These are phyloP conservation scores for Strobilomyces confusus DNA, from an alignment of 768 basidiomycete genomes.

Conservation along the genomic window DNA sequence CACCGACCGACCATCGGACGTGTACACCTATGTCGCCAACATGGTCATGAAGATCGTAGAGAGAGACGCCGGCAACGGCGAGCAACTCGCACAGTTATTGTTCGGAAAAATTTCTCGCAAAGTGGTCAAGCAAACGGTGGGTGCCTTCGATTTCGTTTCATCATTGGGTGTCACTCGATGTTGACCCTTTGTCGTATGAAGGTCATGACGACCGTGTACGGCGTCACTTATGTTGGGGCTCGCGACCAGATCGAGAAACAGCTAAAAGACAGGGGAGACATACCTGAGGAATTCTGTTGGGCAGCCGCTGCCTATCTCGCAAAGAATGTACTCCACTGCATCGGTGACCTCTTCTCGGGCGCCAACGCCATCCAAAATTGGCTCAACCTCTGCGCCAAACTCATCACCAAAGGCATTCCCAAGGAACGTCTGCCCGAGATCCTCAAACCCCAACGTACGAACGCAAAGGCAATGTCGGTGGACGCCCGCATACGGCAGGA, in stretches of 20 bases:
- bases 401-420: constrained; percentile 86
- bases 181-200: constrained; percentile 21
- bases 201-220: constrained; percentile 99
- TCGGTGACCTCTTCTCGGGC: constrained; percentile 91
- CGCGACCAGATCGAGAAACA: constrained; percentile 92
- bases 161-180: neutral
- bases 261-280: constrained; percentile 68
- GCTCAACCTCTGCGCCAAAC: constrained; percentile 77
- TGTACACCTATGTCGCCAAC: constrained; percentile 86
- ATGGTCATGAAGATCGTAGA: constrained; percentile 73
- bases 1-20: constrained; percentile 86
- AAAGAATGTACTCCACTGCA: constrained; percentile 69
- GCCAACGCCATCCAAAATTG: constrained; percentile 90
- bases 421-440: constrained; percentile 55
- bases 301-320: constrained; percentile 74
- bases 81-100: constrained; percentile 55
- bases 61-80: constrained; percentile 50
- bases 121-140: constrained; percentile 94
- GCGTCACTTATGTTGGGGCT: constrained; percentile 94
- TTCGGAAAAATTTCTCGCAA: constrained; percentile 82
- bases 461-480: constrained; percentile 18
- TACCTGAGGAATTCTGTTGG: constrained; percentile 75
- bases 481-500: constrained; percentile 62
- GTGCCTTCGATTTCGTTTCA: constrained; percentile 18
- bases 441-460: constrained; percentile 17